Percentiles rank a stretch among this genome's conserved stretches.
phyloP scores from a whole-genome alignment of 2,329 filamentous ascomycete species.

The Stemphylium lycopersici region DNA sequence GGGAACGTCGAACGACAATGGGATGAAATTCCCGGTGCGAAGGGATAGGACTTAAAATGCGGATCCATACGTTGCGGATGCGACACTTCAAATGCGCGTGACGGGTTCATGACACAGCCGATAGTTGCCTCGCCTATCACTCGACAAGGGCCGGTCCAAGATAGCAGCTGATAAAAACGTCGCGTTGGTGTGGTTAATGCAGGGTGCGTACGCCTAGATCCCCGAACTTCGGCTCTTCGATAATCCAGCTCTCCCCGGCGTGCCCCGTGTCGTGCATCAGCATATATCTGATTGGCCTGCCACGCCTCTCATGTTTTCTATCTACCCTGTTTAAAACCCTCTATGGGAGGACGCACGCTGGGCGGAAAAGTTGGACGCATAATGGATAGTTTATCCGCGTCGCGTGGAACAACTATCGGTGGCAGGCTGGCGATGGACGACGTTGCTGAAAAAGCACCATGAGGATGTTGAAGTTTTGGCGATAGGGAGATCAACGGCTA shows the following conservation, averaged over 20 bases:
- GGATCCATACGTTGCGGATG: slow-evolving; percentile 23
- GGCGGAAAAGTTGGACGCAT: slow-evolving; percentile 34
- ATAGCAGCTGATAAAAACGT: slow-evolving; percentile 39
- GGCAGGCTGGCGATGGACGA: slow-evolving; percentile 7
- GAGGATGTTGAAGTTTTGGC: slow-evolving; percentile 14
- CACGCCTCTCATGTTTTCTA: not conserved
- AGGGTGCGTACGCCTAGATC: slow-evolving; percentile 24
- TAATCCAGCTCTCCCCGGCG: slow-evolving; percentile 7
- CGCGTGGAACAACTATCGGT: slow-evolving; percentile 9
- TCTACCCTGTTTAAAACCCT: slow-evolving; percentile 17
- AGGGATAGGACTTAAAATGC: slow-evolving; percentile 25
- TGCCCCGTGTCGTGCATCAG: slow-evolving; percentile 25
- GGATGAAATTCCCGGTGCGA: slow-evolving; percentile 24
- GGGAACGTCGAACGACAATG: slow-evolving; percentile 26
- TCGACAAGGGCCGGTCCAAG: slow-evolving; percentile 20
- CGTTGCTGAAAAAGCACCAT: slow-evolving; percentile 10
- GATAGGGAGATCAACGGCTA: slow-evolving; percentile 23
- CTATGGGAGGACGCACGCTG: slow-evolving; percentile 35
- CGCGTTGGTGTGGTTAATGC: slow-evolving; percentile 28
- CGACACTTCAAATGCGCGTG: slow-evolving; percentile 26
- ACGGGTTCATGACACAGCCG: slow-evolving; percentile 33
- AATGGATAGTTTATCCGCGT: slow-evolving; percentile 16
- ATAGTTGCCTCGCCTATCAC: slow-evolving; percentile 34
- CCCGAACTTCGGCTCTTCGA: slow-evolving; percentile 29
- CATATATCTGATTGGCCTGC: slow-evolving; percentile 28